These are phyloP conservation scores for Neospermospora avenae DNA, from an alignment of 2,329 filamentous ascomycete genomes.

Conservation along the genomic window DNA sequence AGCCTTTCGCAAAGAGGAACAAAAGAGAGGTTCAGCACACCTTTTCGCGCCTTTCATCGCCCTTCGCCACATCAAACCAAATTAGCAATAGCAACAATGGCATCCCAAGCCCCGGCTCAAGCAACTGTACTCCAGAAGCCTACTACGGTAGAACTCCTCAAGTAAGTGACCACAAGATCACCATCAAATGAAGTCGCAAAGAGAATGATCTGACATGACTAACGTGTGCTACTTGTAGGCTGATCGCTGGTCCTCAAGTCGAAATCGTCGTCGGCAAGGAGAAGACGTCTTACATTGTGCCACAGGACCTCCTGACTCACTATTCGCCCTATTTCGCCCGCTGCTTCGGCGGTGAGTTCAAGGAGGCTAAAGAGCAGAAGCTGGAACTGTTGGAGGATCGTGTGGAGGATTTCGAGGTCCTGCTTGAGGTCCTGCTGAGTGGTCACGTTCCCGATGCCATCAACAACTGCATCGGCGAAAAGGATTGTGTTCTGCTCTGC, in stretches of 20 bases:
- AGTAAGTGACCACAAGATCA: not conserved
- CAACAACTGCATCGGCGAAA: not conserved
- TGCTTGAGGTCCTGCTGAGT: slow-evolving; percentile 13
- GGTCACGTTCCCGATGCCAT: not conserved
- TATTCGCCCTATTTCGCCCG: slow-evolving; percentile 18
- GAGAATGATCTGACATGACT: not conserved
- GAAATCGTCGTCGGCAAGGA: slow-evolving; percentile 17
- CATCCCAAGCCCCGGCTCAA: not conserved
- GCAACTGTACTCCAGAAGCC: not conserved
- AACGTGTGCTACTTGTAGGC: not conserved
- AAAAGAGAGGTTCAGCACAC: not conserved
- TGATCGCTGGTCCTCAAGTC: slow-evolving; percentile 8
- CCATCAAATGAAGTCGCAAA: not conserved
- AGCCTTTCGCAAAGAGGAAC: no score
- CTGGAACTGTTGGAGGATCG: slow-evolving; percentile 14
- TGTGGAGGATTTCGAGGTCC: slow-evolving; percentile 11
- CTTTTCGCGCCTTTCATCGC: not conserved
- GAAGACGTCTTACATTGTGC: slow-evolving; percentile 15
- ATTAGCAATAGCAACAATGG: not conserved
- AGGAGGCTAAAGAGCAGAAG: slow-evolving; percentile 11
- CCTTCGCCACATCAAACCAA: not conserved
- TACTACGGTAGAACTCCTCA: not conserved
- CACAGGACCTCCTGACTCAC: slow-evolving; percentile 17
- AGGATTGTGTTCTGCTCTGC: not conserved
- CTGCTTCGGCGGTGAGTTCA: slow-evolving; percentile 16